phyloP scores from a whole-genome alignment of 495 filamentous ascomycete species.

The Apiosordaria backusii region DNA sequence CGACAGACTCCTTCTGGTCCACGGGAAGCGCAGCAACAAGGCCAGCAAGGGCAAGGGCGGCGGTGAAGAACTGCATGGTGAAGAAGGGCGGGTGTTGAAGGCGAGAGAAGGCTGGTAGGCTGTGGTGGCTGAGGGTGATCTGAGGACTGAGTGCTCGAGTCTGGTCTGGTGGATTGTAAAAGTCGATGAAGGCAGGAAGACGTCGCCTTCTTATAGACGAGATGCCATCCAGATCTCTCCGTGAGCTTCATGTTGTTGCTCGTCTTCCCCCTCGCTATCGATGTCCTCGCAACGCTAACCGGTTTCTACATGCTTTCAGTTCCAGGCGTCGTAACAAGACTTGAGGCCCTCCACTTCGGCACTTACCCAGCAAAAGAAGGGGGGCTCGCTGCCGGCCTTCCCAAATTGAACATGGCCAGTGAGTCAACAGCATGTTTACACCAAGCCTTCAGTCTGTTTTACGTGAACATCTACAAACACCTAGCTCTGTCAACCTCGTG shows the following conservation, averaged over 20 bases:
- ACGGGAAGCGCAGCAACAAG: conserved; percentile 14
- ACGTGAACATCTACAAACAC: neutral
- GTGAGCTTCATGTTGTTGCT: neutral
- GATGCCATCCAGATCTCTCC: neutral
- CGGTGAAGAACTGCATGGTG: conserved; percentile 18
- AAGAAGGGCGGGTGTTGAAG: neutral
- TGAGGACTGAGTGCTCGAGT: neutral
- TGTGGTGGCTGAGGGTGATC: neutral
- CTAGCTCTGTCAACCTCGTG: neutral
- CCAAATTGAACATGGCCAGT: neutral
- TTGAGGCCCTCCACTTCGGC: neutral
- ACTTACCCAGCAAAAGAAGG: neutral
- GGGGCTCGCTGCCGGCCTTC: neutral
- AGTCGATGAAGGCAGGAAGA: neutral
- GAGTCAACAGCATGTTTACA: no score
- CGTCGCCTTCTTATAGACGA: neutral
- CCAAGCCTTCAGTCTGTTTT: neutral
- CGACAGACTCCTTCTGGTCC: neutral
- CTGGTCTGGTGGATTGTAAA: neutral
- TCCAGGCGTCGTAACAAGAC: neutral
- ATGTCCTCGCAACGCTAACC: neutral
- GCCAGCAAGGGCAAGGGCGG: conserved; percentile 8
- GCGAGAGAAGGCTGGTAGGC: neutral
- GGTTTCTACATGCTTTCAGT: neutral
- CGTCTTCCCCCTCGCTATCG: neutral